phyloP scores from a whole-genome alignment of 1,284 basidiomycete genomes.

The Calocybe gambosa region DNA sequence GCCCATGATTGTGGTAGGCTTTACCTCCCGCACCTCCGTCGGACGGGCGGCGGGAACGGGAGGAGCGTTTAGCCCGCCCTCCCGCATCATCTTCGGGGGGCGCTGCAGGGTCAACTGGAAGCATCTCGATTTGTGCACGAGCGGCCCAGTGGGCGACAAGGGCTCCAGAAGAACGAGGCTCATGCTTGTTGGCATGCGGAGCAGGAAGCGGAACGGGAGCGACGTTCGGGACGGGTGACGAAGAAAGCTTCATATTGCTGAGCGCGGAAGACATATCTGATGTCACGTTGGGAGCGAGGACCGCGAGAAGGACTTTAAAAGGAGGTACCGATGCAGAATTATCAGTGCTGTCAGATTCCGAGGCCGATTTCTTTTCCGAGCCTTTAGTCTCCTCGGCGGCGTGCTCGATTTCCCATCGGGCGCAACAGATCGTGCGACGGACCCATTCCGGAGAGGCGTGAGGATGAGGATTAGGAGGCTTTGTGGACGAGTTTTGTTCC shows the following conservation, averaged over 20 bases:
- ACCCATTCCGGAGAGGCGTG: constrained; percentile 69
- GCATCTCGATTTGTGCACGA: constrained; percentile 49
- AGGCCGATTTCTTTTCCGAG: background rate
- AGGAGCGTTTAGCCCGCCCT: constrained; percentile 17
- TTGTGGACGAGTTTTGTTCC: background rate
- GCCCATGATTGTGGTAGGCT: constrained; percentile 16
- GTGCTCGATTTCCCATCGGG: constrained; percentile 62
- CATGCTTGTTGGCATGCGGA: constrained; percentile 53
- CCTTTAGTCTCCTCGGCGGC: background rate
- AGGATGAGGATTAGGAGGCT: constrained; percentile 13
- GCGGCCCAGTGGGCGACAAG: constrained; percentile 63
- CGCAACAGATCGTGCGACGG: constrained; percentile 73
- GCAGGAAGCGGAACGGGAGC: constrained; percentile 62
- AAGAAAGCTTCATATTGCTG: constrained; percentile 30
- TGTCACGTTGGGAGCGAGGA: constrained; percentile 30
- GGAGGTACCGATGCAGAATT: constrained; percentile 6
- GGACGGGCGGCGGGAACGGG: constrained; percentile 5
- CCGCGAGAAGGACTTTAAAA: constrained; percentile 53
- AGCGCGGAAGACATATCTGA: constrained; percentile 19
- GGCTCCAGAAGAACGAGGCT: constrained; percentile 56
- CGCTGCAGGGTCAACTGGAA: constrained; percentile 47
- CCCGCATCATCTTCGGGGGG: constrained; percentile 23
- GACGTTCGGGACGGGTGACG: constrained; percentile 21
- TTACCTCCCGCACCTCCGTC: constrained; percentile 22
- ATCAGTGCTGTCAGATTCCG: background rate